Conservation (phyloP, 169 alveolate genomes). For the Cryptosporidium xiaoi region DNA sequence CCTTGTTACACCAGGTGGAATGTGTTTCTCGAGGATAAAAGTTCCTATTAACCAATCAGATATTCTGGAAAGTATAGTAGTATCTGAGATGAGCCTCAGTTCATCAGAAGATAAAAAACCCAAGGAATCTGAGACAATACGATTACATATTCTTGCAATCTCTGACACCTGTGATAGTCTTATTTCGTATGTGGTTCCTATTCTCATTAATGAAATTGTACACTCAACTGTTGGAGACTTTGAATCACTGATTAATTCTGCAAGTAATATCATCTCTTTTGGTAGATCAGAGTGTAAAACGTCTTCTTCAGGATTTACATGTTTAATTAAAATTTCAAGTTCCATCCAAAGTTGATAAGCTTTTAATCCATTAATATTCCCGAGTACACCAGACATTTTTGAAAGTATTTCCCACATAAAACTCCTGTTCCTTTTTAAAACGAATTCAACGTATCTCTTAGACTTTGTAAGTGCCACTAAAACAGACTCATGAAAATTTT, state of each 20-base stretch:
- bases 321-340: constrained; percentile 34
- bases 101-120: constrained; percentile 61
- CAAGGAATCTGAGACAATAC: constrained; percentile 31
- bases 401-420: constrained; percentile 65
- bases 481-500: constrained; percentile 46
- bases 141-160: constrained; percentile 49
- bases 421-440: constrained; percentile 35
- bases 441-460: constrained; percentile 51
- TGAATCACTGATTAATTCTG: constrained; percentile 21
- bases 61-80: constrained; percentile 54
- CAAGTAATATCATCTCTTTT: constrained; percentile 36
- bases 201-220: constrained; percentile 57
- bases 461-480: constrained; percentile 34
- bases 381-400: constrained; percentile 59
- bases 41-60: constrained; percentile 73
- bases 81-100: constrained; percentile 55
- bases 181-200: constrained; percentile 56
- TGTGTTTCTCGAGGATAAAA: constrained; percentile 62
- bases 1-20: constrained; percentile 72
- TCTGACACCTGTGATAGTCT: constrained; percentile 59
- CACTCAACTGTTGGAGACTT: constrained; percentile 63
- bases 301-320: constrained; percentile 13
- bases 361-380: constrained; percentile 30
- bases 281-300: constrained; percentile 70
- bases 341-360: constrained; percentile 59